Percentiles rank a stretch among this genome's conserved stretches.
These are phyloP conservation scores for Beauveria asiatica DNA, from an alignment of 2,329 filamentous ascomycete genomes.

Conservation along the genomic window DNA sequence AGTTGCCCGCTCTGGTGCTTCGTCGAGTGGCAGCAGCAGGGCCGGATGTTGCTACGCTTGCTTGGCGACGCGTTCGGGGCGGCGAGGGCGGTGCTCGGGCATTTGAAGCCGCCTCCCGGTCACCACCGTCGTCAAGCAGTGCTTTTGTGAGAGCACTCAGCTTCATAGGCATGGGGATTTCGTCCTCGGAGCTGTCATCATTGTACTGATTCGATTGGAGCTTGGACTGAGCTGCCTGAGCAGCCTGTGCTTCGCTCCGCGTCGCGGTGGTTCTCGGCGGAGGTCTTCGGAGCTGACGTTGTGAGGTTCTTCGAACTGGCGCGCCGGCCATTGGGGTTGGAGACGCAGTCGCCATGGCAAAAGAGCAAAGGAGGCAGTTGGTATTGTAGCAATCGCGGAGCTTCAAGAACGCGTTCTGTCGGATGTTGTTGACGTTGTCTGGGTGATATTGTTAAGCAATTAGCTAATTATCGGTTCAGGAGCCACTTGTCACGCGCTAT, in stretches of 20 bases:
- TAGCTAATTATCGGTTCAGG: neutral
- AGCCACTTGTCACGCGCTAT: slow-evolving; percentile 7
- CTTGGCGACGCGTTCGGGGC: slow-evolving; percentile 39
- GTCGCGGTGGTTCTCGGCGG: slow-evolving; percentile 36
- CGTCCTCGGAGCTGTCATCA: slow-evolving; percentile 89
- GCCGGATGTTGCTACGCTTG: slow-evolving; percentile 36
- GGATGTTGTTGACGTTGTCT: neutral
- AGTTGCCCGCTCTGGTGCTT: slow-evolving; percentile 39
- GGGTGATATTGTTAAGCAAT: neutral
- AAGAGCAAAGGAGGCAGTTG: neutral
- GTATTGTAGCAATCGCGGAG: neutral
- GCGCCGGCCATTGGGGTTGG: slow-evolving; percentile 47
- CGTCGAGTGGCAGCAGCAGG: slow-evolving; percentile 36
- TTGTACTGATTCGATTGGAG: slow-evolving; percentile 34
- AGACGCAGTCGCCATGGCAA: slow-evolving; percentile 42
- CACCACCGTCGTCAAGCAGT: slow-evolving; percentile 58
- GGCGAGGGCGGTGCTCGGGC: slow-evolving; percentile 33
- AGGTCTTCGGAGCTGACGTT: slow-evolving; percentile 45
- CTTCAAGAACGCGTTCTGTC: neutral
- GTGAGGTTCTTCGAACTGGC: slow-evolving; percentile 43
- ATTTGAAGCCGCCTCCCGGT: slow-evolving; percentile 37
- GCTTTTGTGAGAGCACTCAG: slow-evolving; percentile 89
- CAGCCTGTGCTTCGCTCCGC: slow-evolving; percentile 37
- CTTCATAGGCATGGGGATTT: slow-evolving; percentile 85
- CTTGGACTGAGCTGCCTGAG: slow-evolving; percentile 20